Conservation (phyloP, 139 green algal genomes). For the Chloropicon primus region DNA sequence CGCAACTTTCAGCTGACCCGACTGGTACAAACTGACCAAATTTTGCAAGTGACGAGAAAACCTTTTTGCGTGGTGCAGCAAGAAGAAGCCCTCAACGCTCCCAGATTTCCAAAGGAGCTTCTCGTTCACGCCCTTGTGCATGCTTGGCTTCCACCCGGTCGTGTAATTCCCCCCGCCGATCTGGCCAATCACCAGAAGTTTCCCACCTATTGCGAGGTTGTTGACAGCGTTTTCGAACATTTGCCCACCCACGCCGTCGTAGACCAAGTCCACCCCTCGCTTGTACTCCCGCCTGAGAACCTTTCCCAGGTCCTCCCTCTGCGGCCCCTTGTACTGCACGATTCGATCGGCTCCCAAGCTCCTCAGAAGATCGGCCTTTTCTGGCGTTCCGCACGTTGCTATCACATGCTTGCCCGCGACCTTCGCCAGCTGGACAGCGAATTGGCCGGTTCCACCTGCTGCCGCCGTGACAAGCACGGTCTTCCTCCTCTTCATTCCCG, state of each 20-base stretch:
- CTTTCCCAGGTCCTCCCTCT: slow-evolving; percentile 33
- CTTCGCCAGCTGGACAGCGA: slow-evolving; percentile 87
- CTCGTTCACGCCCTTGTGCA: slow-evolving; percentile 43
- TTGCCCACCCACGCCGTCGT: slow-evolving; percentile 48
- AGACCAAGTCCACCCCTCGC: slow-evolving; percentile 49
- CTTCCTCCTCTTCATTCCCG: slow-evolving; percentile 29
- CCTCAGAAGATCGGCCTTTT: slow-evolving; percentile 61
- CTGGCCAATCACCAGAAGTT: slow-evolving; percentile 24
- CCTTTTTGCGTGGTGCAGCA: slow-evolving; percentile 34
- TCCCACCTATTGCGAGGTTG: slow-evolving; percentile 34
- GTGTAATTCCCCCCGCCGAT: slow-evolving; percentile 36
- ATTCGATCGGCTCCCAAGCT: slow-evolving; percentile 63
- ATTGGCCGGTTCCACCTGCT: slow-evolving; percentile 81
- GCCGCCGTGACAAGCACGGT: slow-evolving; percentile 87
- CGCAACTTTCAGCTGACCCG: slow-evolving; percentile 21
- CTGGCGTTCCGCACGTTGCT: slow-evolving; percentile 56
- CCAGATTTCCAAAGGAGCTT: slow-evolving; percentile 64
- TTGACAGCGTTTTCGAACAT: slow-evolving; percentile 58
- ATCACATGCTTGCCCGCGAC: slow-evolving; percentile 67
- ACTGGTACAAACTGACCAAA: slow-evolving; percentile 18
- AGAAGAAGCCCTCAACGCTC: slow-evolving; percentile 59
- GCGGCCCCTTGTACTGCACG: slow-evolving; percentile 62
- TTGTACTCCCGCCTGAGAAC: slow-evolving; percentile 45
- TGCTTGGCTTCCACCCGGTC: slow-evolving; percentile 19
- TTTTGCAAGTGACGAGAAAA: slow-evolving; percentile 29